A percentile compares a stretch with the other conserved stretches of the same genome.
These are phyloP conservation scores for Talaromyces wortmannii DNA, from an alignment of 495 filamentous ascomycete genomes.

Conservation along the genomic window DNA sequence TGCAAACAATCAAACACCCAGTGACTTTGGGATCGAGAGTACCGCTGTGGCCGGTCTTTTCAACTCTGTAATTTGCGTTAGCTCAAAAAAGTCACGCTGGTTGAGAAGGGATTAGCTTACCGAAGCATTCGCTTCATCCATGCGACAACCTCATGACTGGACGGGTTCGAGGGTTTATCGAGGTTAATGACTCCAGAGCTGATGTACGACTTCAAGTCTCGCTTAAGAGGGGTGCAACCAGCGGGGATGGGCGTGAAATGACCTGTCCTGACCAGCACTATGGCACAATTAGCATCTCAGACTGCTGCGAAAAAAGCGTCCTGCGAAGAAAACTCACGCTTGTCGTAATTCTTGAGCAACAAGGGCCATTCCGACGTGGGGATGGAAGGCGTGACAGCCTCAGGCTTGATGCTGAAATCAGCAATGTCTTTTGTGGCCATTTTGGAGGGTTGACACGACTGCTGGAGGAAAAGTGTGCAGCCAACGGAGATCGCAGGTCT, in stretches of 20 bases:
- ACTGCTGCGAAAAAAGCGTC: constrained; percentile 6
- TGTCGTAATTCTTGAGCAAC: constrained; percentile 87
- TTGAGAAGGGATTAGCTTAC: constrained; percentile 36
- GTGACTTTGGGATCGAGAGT: constrained; percentile 94
- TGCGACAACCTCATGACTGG: constrained; percentile 95
- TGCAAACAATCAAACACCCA: constrained; percentile 91
- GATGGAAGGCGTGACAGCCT: constrained; percentile 59
- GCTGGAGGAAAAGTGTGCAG: not conserved
- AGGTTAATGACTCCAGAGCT: constrained; percentile 96
- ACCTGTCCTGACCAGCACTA: constrained; percentile 79
- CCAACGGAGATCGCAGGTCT: not conserved
- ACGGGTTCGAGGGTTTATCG: constrained; percentile 97
- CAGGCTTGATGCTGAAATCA: constrained; percentile 84
- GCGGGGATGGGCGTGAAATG: constrained; percentile 92
- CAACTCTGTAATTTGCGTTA: constrained; percentile 50
- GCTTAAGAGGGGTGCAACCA: constrained; percentile 77
- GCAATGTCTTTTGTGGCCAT: constrained; percentile 60
- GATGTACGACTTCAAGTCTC: constrained; percentile 92
- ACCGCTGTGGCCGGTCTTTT: constrained; percentile 96
- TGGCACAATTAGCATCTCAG: constrained; percentile 8
- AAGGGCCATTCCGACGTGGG: constrained; percentile 82
- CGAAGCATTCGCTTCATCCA: constrained; percentile 97
- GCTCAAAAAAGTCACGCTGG: constrained; percentile 9
- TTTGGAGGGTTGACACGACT: constrained; percentile 12
- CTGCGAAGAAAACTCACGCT: constrained; percentile 43